phyloP scores from a whole-genome alignment of 2,329 filamentous ascomycete genomes.

The Metarhizium guizhouense region DNA sequence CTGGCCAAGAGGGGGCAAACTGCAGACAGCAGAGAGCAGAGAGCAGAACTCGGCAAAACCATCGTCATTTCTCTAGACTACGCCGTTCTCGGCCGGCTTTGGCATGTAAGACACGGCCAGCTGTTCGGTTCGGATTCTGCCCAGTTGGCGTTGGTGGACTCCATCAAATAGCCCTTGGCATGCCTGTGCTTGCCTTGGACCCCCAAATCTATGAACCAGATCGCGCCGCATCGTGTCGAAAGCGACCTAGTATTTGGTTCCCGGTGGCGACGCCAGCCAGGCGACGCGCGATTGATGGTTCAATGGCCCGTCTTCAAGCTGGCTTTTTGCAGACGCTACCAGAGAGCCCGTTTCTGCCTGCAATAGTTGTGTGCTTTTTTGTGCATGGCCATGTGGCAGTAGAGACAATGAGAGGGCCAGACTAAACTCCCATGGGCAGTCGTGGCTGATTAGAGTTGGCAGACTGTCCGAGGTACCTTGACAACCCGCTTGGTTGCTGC shows the following conservation, averaged over 20 bases:
- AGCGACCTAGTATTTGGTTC: background rate
- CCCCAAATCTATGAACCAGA: background rate
- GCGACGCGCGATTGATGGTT: background rate
- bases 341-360: too few species aligned
- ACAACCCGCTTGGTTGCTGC: background rate
- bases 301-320: background rate
- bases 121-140: background rate
- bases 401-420: background rate
- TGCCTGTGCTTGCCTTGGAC: background rate
- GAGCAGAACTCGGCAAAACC: too few species aligned
- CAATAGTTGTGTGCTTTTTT: background rate
- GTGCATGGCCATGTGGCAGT: background rate
- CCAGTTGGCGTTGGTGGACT: background rate
- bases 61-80: background rate
- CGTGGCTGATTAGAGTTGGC: background rate
- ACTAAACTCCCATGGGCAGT: background rate
- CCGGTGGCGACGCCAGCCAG: background rate
- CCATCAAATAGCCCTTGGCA: background rate
- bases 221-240: background rate
- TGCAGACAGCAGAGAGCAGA: too few species aligned
- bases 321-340: background rate
- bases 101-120: constrained; percentile 7
- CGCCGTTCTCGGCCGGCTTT: constrained; percentile 1
- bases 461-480: background rate
- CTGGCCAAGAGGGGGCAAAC: too few species aligned